These are phyloP conservation scores for Orobanche coerulescens DNA, from an alignment of 257 asterid genomes.

Conservation along the genomic window DNA sequence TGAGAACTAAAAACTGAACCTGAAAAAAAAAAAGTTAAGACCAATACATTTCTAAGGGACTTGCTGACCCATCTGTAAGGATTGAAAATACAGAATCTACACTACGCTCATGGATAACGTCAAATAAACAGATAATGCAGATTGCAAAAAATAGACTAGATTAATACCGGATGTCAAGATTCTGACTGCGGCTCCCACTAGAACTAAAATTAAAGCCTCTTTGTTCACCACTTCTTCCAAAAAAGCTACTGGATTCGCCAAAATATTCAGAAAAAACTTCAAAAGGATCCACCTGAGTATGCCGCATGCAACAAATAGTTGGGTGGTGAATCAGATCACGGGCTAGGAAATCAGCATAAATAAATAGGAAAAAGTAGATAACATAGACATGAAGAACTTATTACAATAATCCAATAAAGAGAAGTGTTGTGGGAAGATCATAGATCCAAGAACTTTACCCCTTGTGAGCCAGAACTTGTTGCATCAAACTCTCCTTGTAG, in stretches of 20 bases:
- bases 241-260: constrained; percentile 57
- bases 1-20: background rate
- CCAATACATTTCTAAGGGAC: background rate
- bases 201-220: constrained; percentile 49
- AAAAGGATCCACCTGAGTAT: constrained; percentile 72
- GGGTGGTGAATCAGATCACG: constrained; percentile 6
- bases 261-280: constrained; percentile 69
- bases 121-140: constrained; percentile 14
- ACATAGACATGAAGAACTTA: background rate
- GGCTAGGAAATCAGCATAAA: constrained; percentile 13
- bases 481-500: constrained; percentile 59
- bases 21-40: background rate
- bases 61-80: background rate
- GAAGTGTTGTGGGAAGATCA: constrained; percentile 1
- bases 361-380: constrained; percentile 2
- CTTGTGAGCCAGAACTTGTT: constrained; percentile 46
- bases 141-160: constrained; percentile 7
- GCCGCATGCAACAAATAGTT: constrained; percentile 5
- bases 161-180: constrained; percentile 78
- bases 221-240: constrained; percentile 53
- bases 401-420: constrained; percentile 5
- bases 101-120: background rate
- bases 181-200: constrained; percentile 42
- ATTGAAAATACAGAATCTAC: background rate
- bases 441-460: constrained; percentile 41